Evolutionary conservation across 306 rosid species (phyloP).

Genomic region (Malus sieversii): DNA sequence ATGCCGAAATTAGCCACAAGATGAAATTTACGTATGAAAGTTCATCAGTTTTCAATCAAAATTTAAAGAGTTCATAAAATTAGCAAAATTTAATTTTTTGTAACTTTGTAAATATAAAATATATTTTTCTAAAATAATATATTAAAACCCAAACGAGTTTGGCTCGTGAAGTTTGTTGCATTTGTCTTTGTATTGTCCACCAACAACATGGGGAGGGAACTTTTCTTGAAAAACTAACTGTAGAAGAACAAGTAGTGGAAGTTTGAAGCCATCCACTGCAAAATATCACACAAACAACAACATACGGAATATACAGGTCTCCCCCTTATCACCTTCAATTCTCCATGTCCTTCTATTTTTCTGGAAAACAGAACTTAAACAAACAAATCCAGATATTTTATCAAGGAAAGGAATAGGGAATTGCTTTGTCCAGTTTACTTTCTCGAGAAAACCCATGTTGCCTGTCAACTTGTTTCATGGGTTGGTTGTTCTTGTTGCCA

Average conservation of each 20-base stretch:
- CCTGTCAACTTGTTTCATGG: constrained; percentile 29
- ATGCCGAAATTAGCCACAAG: too few species aligned
- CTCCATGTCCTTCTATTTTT: background rate
- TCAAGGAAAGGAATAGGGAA: background rate
- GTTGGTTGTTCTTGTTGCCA: background rate
- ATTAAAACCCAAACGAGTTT: background rate
- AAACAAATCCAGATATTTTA: too few species aligned
- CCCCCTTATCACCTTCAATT: constrained; percentile 11
- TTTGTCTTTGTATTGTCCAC: background rate
- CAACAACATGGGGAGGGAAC: background rate
- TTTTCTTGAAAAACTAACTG: constrained; percentile 10
- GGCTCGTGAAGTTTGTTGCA: constrained; percentile 12
- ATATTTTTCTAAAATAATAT: too few species aligned
- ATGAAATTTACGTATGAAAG: too few species aligned
- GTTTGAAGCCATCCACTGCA: constrained; percentile 24
- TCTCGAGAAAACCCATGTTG: constrained; percentile 31
- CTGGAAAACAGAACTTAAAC: background rate
- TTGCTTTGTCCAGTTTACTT: constrained; percentile 43
- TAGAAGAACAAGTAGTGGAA: background rate
- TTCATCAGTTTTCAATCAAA: too few species aligned
- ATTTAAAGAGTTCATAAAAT: too few species aligned
- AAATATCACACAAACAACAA: background rate
- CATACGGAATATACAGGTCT: constrained; percentile 40
- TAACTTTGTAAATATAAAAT: too few species aligned
- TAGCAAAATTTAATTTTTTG: too few species aligned